Evolutionary conservation across 176 grass and related monocot genomes (phyloP), one percentile per base, ranked within the genome.

Genomic region (Pontederia crassipes): DNA sequence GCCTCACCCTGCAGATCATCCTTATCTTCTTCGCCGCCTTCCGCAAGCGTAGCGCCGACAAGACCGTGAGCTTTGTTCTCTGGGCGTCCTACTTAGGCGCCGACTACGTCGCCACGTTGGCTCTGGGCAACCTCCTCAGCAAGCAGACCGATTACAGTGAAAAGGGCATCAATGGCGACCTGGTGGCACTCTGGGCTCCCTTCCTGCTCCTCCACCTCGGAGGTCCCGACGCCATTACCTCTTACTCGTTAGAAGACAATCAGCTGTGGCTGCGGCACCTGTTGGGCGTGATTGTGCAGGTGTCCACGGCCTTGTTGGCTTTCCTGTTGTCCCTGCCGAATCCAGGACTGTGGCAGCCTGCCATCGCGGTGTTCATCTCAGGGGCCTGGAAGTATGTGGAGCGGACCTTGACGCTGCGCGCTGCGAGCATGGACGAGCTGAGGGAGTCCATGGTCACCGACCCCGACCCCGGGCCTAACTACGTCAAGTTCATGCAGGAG

Each of bases 131-230:
- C 66, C 71, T 78, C 62, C 51, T 84, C 9, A 72, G 45, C 11
- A 11, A 59, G 10, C 49, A 83, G 28, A 45, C 62, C 0, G 53
- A 12, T 2, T 52, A 11, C 2, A 2, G 48, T 2, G 7, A 53
- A 8, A 7, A 66, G 17, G 20, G 29, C 48, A 49, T 7, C 45
- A 46, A 1, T 46, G 66, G 28, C 63, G 49, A 53, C 11, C 14
- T 83, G 28, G 12, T 51, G 26, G 32, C 73, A 35, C 68, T 80
- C 20, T 85, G 82, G 82, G 72, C 77, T 0, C 82, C 82, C 3
- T 79, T 84, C 49, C 72, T 85, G 26, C 32, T 85, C 46, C 72
- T 85, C 35, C 82, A 85, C 27, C 82, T 85, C 1, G 67, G 77
- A 1, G 82, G 82, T 2, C 82, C 68, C 8, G 82, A 85, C 28